Base-by-base conservation (phyloP, 495 filamentous ascomycete genomes). In the Lentithecium fluviatile region DNA sequence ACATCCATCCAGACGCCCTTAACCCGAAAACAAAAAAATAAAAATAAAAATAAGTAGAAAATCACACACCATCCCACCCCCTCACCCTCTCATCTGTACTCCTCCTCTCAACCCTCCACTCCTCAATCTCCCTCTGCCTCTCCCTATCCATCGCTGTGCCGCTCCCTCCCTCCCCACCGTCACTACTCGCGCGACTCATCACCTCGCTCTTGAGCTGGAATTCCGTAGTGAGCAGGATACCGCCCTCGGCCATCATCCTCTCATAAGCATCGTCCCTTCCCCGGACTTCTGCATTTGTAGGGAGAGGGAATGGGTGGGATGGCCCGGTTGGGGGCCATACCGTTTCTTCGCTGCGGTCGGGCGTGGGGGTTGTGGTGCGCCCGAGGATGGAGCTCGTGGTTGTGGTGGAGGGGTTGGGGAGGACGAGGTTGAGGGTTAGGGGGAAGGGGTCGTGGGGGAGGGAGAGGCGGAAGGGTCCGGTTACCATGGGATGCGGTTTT, bases 141-240 rank as follows among this genome's bases (percentile, higher is more conserved):
- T 55, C 26, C 25, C 26, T 2, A 7, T 11, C 15, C 5, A 10
- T 32, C 47, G 29, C 12, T n/a, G n/a, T n/a, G n/a, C n/a, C n/a
- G n/a, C n/a, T n/a, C 1, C 25, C 21, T 34, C 32, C 58, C 1
- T 38, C 38, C 25, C 6, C 43, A 25, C 12, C 38, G 8, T 34
- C 48, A 25, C 40, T 13, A 13, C 21, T 48, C 23, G 29, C 29
- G 10, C 32, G 23, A 29, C 48, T 37, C 48, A 55, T 10, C n/a
- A 45, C 49, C 36, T 59, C 62, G 10, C 45, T 48, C 15, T 19
- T 8, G 13, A 65, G 1, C 34, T 45, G 55, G 23, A 65, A 36
- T 49, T 65, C 62, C 15, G 62, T 59, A 6, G 62, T 65, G 42
- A 58, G 55, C 15, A 65, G 20, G 24, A 65, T 65, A 3, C 48